These are phyloP conservation scores for Neonectria hederae DNA, from an alignment of 2,329 filamentous ascomycete genomes.

Conservation along the genomic window DNA sequence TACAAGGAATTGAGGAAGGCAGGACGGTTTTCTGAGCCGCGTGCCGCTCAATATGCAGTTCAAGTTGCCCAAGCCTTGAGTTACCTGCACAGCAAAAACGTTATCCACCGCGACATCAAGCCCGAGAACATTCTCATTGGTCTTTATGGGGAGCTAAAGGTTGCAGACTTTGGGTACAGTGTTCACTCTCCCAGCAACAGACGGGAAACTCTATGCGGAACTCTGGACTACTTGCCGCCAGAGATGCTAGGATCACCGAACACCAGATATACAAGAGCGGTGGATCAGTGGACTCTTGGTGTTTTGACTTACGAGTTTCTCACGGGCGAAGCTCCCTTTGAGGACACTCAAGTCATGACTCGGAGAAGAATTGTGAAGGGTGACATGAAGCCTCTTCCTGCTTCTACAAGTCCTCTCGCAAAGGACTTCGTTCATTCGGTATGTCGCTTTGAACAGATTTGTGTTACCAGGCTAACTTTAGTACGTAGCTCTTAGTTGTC, in stretches of 20 bases:
- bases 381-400: conserved; percentile 35
- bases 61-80: conserved; percentile 66
- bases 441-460: neutral
- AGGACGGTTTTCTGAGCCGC: conserved; percentile 73
- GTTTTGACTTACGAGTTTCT: conserved; percentile 42
- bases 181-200: conserved; percentile 40
- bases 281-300: conserved; percentile 39
- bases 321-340: conserved; percentile 37
- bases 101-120: conserved; percentile 48
- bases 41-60: conserved; percentile 77
- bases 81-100: conserved; percentile 46
- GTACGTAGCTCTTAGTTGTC: conserved; percentile 28
- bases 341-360: conserved; percentile 34
- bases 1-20: conserved; percentile 77
- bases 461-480: neutral
- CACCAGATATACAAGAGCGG: conserved; percentile 23
- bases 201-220: conserved; percentile 39
- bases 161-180: conserved; percentile 44
- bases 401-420: conserved; percentile 29
- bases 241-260: conserved; percentile 35
- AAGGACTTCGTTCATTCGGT: conserved; percentile 25
- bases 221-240: conserved; percentile 43
- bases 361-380: conserved; percentile 29
- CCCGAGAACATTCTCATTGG: conserved; percentile 49
- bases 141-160: conserved; percentile 41